Evolutionary conservation across 768 basidiomycete genomes (phyloP).

Genomic region (Termitomyces titanicus): DNA sequence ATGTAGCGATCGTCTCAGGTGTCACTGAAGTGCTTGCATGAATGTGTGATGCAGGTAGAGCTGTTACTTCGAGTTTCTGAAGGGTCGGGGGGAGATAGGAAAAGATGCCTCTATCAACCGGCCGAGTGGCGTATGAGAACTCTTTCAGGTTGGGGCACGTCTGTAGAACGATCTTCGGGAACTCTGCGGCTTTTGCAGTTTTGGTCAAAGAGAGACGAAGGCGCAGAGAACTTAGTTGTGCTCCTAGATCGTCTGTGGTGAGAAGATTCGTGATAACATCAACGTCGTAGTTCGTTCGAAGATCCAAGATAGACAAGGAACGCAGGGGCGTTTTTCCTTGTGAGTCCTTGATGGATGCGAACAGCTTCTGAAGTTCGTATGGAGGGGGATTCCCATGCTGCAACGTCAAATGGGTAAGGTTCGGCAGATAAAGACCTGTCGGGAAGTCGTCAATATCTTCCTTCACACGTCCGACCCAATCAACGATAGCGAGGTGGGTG

Average conservation of each 20-base stretch:
- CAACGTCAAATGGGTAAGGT: constrained; percentile 2
- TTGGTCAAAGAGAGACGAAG: constrained; percentile 3
- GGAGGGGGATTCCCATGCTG: constrained; percentile 5
- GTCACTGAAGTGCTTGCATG: constrained; percentile 5
- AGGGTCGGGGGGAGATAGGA: constrained; percentile 5
- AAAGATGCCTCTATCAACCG: constrained; percentile 1
- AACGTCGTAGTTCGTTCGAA: constrained; percentile 6
- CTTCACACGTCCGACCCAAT: constrained; percentile 4
- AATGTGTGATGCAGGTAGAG: constrained; percentile 4
- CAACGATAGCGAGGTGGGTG: constrained; percentile 4
- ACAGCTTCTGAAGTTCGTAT: constrained; percentile 2
- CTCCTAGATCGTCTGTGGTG: neutral
- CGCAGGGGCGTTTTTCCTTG: constrained; percentile 2
- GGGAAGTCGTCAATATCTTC: constrained; percentile 1
- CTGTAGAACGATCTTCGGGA: constrained; percentile 2
- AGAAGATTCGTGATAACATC: constrained; percentile 3
- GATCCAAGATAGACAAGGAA: constrained; percentile 2
- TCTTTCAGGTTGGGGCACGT: constrained; percentile 6
- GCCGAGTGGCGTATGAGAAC: constrained; percentile 7
- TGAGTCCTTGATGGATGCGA: constrained; percentile 5
- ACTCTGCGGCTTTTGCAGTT: neutral
- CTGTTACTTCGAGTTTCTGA: constrained; percentile 5
- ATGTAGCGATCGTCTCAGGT: constrained; percentile 2
- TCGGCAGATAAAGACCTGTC: neutral
- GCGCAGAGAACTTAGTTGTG: neutral